Conservation (phyloP, 371 early-diverging fungal genomes). For the Entomophthora muscae region DNA sequence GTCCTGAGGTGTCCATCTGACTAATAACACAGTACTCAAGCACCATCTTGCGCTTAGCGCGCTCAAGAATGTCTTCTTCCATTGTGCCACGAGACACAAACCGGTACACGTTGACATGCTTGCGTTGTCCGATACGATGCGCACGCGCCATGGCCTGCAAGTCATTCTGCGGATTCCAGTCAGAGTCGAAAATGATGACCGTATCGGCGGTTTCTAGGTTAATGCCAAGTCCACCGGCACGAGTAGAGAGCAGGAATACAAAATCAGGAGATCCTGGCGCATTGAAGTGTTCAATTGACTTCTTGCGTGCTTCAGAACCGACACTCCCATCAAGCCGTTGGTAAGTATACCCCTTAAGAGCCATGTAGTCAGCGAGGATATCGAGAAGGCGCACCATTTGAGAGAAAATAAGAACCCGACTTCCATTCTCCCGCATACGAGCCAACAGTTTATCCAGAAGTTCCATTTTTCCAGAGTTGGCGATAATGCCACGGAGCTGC, state of each 20-base stretch:
- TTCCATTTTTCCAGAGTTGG: slow-evolving; percentile 88
- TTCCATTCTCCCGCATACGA: slow-evolving; percentile 69
- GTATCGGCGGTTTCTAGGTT: slow-evolving; percentile 97
- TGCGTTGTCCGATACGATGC: slow-evolving; percentile 98
- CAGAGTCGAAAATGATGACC: slow-evolving; percentile 98
- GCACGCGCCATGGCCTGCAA: slow-evolving; percentile 99
- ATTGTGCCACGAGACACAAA: slow-evolving; percentile 95
- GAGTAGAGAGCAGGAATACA: slow-evolving; percentile 93
- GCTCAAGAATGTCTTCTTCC: slow-evolving; percentile 95
- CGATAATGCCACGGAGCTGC: slow-evolving; percentile 57
- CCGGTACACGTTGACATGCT: slow-evolving; percentile 94
- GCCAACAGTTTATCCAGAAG: slow-evolving; percentile 82
- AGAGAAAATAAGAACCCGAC: slow-evolving; percentile 88
- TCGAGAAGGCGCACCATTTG: slow-evolving; percentile 93
- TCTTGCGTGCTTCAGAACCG: slow-evolving; percentile 77
- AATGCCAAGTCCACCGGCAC: slow-evolving; percentile 98
- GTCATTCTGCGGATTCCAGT: slow-evolving; percentile 99
- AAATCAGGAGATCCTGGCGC: slow-evolving; percentile 92
- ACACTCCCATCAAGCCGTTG: slow-evolving; percentile 96
- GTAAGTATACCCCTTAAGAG: slow-evolving; percentile 63
- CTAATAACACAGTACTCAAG: slow-evolving; percentile 94
- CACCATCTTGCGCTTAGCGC: slow-evolving; percentile 97
- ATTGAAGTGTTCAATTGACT: slow-evolving; percentile 96
- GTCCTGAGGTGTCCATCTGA: slow-evolving; percentile 93
- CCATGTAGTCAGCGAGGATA: slow-evolving; percentile 82